phyloP scores from a whole-genome alignment of 2,329 filamentous ascomycete genomes.

The Monosporascus ibericus region DNA sequence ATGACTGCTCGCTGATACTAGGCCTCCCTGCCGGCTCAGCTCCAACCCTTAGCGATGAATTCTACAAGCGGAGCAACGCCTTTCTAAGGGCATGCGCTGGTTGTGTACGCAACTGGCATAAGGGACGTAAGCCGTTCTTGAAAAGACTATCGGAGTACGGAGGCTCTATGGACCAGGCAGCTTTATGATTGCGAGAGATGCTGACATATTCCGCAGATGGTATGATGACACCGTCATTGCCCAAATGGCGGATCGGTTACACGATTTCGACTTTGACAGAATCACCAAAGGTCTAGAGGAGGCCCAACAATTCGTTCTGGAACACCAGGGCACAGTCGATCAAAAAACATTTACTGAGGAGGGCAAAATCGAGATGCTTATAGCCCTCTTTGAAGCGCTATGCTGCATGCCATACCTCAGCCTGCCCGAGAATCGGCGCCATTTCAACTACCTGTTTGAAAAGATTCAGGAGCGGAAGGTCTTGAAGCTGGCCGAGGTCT shows the following conservation, averaged over 20 bases:
- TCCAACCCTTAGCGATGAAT: slow-evolving; percentile 53
- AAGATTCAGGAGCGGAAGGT: slow-evolving; percentile 72
- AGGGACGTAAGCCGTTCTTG: slow-evolving; percentile 56
- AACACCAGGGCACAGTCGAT: slow-evolving; percentile 31
- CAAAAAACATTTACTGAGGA: slow-evolving; percentile 34
- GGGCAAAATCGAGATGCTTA: slow-evolving; percentile 54
- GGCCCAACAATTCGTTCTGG: slow-evolving; percentile 47
- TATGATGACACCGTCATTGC: slow-evolving; percentile 44
- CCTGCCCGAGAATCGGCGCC: slow-evolving; percentile 39
- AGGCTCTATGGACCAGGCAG: not conserved
- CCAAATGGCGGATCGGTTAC: slow-evolving; percentile 50
- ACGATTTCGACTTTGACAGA: slow-evolving; percentile 54
- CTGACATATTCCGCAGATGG: slow-evolving; percentile 11
- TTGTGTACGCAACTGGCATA: slow-evolving; percentile 71
- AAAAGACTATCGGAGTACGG: slow-evolving; percentile 56
- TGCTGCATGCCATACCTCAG: slow-evolving; percentile 76
- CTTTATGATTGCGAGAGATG: not conserved
- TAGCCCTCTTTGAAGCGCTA: slow-evolving; percentile 81
- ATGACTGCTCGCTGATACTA: slow-evolving; percentile 63
- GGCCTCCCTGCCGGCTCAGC: slow-evolving; percentile 58
- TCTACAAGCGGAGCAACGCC: slow-evolving; percentile 49
- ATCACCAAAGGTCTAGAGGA: slow-evolving; percentile 54
- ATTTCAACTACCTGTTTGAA: slow-evolving; percentile 79
- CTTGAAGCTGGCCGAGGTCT: slow-evolving; percentile 66
- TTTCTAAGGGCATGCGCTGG: slow-evolving; percentile 60